Evolutionary conservation across 352 stramenopile genomes (phyloP).

Genomic region (Phytophthora ramorum): DNA sequence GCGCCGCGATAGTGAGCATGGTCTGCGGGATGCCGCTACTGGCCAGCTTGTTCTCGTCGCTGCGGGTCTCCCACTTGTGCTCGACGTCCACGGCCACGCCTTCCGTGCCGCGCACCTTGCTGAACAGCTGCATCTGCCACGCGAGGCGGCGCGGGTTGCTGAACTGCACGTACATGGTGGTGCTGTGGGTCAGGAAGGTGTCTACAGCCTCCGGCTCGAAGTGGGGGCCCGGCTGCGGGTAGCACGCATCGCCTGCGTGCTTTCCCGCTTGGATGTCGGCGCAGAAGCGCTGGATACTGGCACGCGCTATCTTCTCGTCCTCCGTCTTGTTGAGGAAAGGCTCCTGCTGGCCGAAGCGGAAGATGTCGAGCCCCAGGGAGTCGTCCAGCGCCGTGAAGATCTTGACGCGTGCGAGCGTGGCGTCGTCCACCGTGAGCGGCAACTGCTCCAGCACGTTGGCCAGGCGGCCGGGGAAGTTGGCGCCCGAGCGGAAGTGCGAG

Average conservation of each 20-base stretch:
- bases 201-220: slow-evolving; percentile 74
- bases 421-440: slow-evolving; percentile 66
- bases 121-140: slow-evolving; percentile 75
- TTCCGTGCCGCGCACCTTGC: slow-evolving; percentile 73
- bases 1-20: slow-evolving; percentile 85
- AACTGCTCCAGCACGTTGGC: slow-evolving; percentile 77
- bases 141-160: slow-evolving; percentile 79
- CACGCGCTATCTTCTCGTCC: slow-evolving; percentile 63
- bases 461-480: slow-evolving; percentile 79
- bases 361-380: slow-evolving; percentile 87
- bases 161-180: slow-evolving; percentile 87
- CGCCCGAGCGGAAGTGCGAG: slow-evolving; percentile 84
- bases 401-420: slow-evolving; percentile 85
- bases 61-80: slow-evolving; percentile 83
- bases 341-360: slow-evolving; percentile 83
- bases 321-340: slow-evolving; percentile 68
- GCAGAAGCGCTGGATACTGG: slow-evolving; percentile 70
- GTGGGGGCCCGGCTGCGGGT: slow-evolving; percentile 60
- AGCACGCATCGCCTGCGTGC: slow-evolving; percentile 55
- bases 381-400: slow-evolving; percentile 91
- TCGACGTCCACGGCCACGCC: slow-evolving; percentile 82
- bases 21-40: slow-evolving; percentile 61
- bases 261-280: slow-evolving; percentile 82
- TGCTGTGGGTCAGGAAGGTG: slow-evolving; percentile 70
- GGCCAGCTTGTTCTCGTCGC: slow-evolving; percentile 85